Evolutionary conservation across 495 filamentous ascomycete genomes (phyloP).

Genomic region (Evansstolkia leycettana): DNA sequence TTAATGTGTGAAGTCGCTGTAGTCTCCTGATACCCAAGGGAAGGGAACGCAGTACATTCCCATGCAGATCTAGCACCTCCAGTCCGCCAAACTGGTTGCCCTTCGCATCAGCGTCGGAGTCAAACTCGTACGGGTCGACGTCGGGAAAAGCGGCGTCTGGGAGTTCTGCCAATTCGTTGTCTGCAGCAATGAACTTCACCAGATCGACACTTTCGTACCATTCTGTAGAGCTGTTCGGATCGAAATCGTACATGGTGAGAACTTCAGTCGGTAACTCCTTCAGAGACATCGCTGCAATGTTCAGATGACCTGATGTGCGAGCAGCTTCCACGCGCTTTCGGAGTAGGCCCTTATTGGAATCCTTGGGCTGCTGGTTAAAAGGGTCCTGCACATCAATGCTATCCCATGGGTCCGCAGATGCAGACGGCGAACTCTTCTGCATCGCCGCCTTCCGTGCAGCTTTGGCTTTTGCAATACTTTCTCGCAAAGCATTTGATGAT

Average conservation of each 20-base stretch:
- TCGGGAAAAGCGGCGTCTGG: slow-evolving; percentile 68
- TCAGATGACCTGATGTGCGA: slow-evolving; percentile 69
- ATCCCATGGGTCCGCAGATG: slow-evolving; percentile 22
- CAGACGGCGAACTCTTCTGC: slow-evolving; percentile 20
- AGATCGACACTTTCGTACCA: slow-evolving; percentile 96
- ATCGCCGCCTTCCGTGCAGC: slow-evolving; percentile 58
- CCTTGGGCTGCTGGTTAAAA: slow-evolving; percentile 52
- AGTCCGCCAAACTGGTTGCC: slow-evolving; percentile 75
- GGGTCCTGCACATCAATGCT: slow-evolving; percentile 46
- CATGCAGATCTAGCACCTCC: slow-evolving; percentile 74
- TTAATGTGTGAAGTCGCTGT: slow-evolving; percentile 61
- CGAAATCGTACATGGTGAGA: slow-evolving; percentile 75
- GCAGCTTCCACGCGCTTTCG: slow-evolving; percentile 65
- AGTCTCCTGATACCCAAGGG: slow-evolving; percentile 68
- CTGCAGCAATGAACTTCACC: slow-evolving; percentile 75
- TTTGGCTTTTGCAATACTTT: slow-evolving; percentile 89
- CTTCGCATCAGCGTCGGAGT: slow-evolving; percentile 47
- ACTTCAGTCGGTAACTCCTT: slow-evolving; percentile 73
- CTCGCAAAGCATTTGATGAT: slow-evolving; percentile 70
- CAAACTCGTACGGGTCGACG: slow-evolving; percentile 39
- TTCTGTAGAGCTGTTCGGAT: slow-evolving; percentile 44
- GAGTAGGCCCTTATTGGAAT: slow-evolving; percentile 50
- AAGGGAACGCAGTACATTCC: slow-evolving; percentile 59
- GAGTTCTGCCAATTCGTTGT: slow-evolving; percentile 76
- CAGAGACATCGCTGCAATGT: slow-evolving; percentile 78